Percentiles rank a stretch among this genome's conserved stretches.
Conservation (phyloP, 805 yeast species). For the Barnettozyma sucrosica region DNA sequence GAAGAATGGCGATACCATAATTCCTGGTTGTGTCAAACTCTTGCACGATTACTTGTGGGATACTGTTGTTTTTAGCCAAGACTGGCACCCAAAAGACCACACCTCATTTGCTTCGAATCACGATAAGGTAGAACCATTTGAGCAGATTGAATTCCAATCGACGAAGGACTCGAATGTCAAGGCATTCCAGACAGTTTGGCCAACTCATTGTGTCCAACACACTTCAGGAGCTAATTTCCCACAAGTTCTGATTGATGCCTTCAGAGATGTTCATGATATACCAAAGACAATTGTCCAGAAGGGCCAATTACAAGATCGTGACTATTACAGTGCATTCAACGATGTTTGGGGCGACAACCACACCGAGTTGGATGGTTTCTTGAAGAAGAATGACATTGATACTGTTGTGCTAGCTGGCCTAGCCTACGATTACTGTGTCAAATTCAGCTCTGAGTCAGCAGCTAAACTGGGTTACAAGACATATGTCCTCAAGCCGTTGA, state of each 20-base stretch:
- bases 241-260: constrained; percentile 34
- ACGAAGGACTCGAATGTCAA: constrained; percentile 36
- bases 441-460: constrained; percentile 69
- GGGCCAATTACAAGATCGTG: constrained; percentile 68
- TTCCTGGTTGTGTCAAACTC: constrained; percentile 46
- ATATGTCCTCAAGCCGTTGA: constrained; percentile 49
- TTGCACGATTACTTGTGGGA: constrained; percentile 49
- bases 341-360: constrained; percentile 71
- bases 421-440: constrained; percentile 85
- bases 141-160: constrained; percentile 40
- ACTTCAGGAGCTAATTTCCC: constrained; percentile 64
- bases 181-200: constrained; percentile 63
- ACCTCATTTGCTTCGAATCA: constrained; percentile 78
- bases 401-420: constrained; percentile 73
- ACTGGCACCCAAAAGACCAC: constrained; percentile 84
- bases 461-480: constrained; percentile 57
- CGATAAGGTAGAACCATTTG: constrained; percentile 41
- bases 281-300: constrained; percentile 51
- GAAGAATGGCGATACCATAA: constrained; percentile 50
- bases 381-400: constrained; percentile 42
- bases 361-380: constrained; percentile 54
- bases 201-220: constrained; percentile 81
- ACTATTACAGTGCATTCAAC: constrained; percentile 80
- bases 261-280: constrained; percentile 28
- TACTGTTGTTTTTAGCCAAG: constrained; percentile 67